Evolutionary conservation across 2,329 filamentous ascomycete species (phyloP), one percentile per base, ranked within the genome.

Genomic region (Graphilbum ipis-grandicollis): DNA sequence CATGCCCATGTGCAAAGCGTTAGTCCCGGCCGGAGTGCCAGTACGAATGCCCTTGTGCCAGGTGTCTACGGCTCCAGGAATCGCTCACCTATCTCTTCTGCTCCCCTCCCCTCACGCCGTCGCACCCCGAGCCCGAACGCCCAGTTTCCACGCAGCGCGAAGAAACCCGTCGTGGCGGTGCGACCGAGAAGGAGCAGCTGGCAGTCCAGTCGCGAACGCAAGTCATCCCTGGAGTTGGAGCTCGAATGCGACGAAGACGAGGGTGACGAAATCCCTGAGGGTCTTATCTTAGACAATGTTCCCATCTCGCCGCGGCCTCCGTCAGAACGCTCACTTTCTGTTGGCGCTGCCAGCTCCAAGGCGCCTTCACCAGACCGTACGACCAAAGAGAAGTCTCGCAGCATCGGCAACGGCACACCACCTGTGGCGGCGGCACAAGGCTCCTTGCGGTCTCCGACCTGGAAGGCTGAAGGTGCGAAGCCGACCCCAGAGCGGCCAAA

Each of bases 261-360:
- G 37, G 75, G 72, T 37, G 79, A 85, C 48, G 73, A 82, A 39
- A 76, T 90, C 22, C 82, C 82, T 0, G 80, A 86, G 19, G 80
- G 82, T 37, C 68, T 81, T 19, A 67, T 85, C 36, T 68, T 90
- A 33, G 80, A 83, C 56, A 90, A 90, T 44, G 76, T 90, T 2
- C 82, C 82, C 5, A 72, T 90, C 33, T 86, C 81, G 0, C 82
- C 82, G n/a, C 65, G 74, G 2, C 73, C 72, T 2, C 59, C 60
- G 2, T 59, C 59, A 19, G 70, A 76, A 42, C 62, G 74, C 14
- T 56, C 65, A 0, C 59, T 38, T 2, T 59, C 7, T 13, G 39
- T 39, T 25, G 76, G 68, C 49, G 58, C 61, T 29, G 59, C 68
- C 1, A 51, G 61, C 3, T 75, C 73, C 1, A 56, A 65, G 5